Conservation (phyloP, 495 filamentous ascomycete species). For the Hyaloscypha variabilis region DNA sequence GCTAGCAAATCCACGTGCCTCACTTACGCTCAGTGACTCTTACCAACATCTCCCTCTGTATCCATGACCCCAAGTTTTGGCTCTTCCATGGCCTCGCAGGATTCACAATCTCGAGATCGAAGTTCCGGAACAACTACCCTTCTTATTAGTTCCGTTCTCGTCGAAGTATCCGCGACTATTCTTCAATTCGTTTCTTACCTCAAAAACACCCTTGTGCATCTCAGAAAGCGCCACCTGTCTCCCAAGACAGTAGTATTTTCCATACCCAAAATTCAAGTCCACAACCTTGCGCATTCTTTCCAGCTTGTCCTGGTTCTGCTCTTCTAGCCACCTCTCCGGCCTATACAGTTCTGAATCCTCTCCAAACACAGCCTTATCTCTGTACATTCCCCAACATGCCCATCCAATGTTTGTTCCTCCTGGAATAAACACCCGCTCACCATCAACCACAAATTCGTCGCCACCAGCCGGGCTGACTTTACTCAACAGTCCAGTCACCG, state of each 20-base stretch:
- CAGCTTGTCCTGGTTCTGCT: constrained; percentile 32
- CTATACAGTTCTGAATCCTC: constrained; percentile 50
- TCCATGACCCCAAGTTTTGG: constrained; percentile 22
- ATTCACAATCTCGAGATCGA: constrained; percentile 54
- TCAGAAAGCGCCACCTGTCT: constrained; percentile 46
- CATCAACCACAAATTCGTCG: constrained; percentile 46
- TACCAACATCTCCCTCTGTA: constrained; percentile 20
- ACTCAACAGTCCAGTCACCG: constrained; percentile 36
- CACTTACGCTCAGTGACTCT: constrained; percentile 12
- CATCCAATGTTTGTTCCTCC: constrained; percentile 49
- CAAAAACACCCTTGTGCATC: constrained; percentile 55
- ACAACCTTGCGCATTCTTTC: constrained; percentile 39
- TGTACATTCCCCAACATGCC: constrained; percentile 31
- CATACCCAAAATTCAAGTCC: constrained; percentile 46
- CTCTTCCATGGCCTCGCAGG: constrained; percentile 43
- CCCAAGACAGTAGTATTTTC: constrained; percentile 48
- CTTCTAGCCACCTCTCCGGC: constrained; percentile 55
- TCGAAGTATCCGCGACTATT: too few species aligned
- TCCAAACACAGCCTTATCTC: constrained; percentile 47
- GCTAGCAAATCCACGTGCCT: too few species aligned
- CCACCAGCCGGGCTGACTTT: constrained; percentile 50
- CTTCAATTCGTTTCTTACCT: constrained; percentile 39
- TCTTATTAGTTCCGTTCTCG: constrained; percentile 1
- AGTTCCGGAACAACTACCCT: constrained; percentile 51
- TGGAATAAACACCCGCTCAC: constrained; percentile 50